A percentile compares a stretch with the other conserved stretches of the same genome.
Conservation (phyloP, 176 grass and related monocot species). For the Puccinellia tenuiflora region DNA sequence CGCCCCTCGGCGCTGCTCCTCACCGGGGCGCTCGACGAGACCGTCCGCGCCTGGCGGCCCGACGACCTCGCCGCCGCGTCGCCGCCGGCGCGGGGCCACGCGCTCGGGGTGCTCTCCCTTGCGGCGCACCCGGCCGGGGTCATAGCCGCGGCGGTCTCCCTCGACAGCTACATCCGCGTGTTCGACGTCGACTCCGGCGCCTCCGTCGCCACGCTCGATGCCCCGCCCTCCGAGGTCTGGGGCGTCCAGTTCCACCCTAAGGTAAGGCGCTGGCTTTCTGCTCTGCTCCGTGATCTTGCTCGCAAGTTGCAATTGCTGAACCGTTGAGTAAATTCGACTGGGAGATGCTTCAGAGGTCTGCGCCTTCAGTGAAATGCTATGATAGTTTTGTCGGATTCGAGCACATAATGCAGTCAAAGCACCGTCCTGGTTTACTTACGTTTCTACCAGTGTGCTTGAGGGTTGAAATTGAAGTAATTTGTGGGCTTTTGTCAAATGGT, state of each 20-base stretch:
- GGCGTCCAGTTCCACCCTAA: slow-evolving; percentile 94
- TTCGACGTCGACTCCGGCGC: slow-evolving; percentile 71
- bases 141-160: slow-evolving; percentile 63
- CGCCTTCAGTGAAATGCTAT: not conserved
- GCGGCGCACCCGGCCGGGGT: slow-evolving; percentile 58
- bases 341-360: not conserved
- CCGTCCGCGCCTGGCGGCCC: slow-evolving; percentile 62
- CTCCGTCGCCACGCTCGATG: slow-evolving; percentile 66
- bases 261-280: slow-evolving; percentile 14
- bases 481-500: not conserved
- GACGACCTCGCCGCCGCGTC: slow-evolving; percentile 57
- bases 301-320: not conserved
- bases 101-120: slow-evolving; percentile 69
- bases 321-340: not conserved
- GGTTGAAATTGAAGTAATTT: not conserved
- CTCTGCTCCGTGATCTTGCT: not conserved
- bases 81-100: slow-evolving; percentile 36
- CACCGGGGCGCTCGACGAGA: slow-evolving; percentile 79
- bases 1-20: slow-evolving; percentile 62
- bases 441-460: not conserved
- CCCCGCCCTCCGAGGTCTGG: slow-evolving; percentile 84
- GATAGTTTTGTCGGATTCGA: not conserved
- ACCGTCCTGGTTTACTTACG: not conserved
- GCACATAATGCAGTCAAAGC: not conserved
- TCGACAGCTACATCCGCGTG: slow-evolving; percentile 77